phyloP scores from a whole-genome alignment of 164 flowering plant species.

The Aristolochia californica region DNA sequence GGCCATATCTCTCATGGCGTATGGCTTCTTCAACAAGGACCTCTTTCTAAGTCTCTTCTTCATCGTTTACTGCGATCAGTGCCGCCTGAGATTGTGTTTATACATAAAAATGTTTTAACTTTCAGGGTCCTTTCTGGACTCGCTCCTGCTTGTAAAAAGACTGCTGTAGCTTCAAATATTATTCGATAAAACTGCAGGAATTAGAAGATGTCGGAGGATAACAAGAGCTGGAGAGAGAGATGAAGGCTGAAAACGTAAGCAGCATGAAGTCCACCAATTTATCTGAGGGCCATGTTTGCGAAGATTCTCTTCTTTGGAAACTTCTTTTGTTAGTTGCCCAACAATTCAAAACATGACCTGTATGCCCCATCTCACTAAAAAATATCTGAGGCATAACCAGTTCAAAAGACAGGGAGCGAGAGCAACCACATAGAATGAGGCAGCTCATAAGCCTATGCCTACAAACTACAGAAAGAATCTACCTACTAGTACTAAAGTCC shows the following conservation, averaged over 20 bases:
- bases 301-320: background rate
- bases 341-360: background rate
- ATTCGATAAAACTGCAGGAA: slow-evolving; percentile 37
- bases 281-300: no score
- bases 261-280: no score
- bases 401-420: slow-evolving; percentile 13
- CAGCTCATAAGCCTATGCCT: slow-evolving; percentile 8
- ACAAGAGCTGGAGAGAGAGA: slow-evolving; percentile 68
- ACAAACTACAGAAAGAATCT: slow-evolving; percentile 10
- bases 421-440: no score
- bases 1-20: slow-evolving; percentile 65
- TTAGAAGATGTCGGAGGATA: slow-evolving; percentile 70
- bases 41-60: no score
- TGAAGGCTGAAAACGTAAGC: slow-evolving; percentile 20
- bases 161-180: no score
- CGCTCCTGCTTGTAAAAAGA: no score
- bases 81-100: no score
- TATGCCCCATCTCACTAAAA: slow-evolving; percentile 10
- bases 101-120: no score
- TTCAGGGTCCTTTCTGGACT: no score
- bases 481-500: slow-evolving; percentile 10
- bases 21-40: slow-evolving; percentile 81
- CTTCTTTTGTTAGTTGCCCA: background rate
- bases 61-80: no score
- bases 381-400: slow-evolving; percentile 11